Evolutionary conservation across 2,329 filamentous ascomycete species (phyloP).

Genomic region (Curvularia eragrostidis): DNA sequence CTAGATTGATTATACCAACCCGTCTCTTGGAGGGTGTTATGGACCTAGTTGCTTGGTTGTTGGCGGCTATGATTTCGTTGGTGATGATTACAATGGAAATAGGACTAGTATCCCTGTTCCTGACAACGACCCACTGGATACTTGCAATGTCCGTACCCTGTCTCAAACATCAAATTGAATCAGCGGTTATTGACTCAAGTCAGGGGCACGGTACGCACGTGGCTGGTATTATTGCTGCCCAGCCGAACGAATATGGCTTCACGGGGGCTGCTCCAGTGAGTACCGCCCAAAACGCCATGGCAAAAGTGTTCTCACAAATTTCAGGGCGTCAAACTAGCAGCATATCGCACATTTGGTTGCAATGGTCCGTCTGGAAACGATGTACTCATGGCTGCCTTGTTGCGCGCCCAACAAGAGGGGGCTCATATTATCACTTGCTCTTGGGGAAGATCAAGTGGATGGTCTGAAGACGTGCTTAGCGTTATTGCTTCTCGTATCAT

Average conservation of each 20-base stretch:
- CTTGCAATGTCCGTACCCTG: neutral
- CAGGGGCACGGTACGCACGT: slow-evolving; percentile 4
- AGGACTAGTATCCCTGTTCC: neutral
- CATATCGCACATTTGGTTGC: neutral
- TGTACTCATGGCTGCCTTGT: neutral
- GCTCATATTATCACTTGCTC: neutral
- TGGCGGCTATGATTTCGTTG: slow-evolving; percentile 1
- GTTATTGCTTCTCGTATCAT: neutral
- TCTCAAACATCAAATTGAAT: neutral
- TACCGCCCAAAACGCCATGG: neutral
- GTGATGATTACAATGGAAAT: neutral
- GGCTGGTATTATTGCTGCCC: neutral
- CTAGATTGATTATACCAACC: neutral
- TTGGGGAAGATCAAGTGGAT: neutral
- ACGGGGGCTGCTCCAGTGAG: neutral
- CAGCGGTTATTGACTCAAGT: neutral
- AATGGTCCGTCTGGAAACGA: neutral
- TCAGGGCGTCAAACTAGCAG: neutral
- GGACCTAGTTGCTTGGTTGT: neutral
- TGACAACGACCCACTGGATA: neutral
- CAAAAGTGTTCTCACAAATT: neutral
- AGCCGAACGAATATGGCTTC: neutral
- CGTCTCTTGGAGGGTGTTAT: neutral
- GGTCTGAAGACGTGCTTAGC: neutral
- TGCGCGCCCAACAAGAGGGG: neutral